A percentile compares a stretch with the other conserved stretches of the same genome.
Conservation (phyloP, 352 stramenopile genomes). For the Globisporangium yorkense region DNA sequence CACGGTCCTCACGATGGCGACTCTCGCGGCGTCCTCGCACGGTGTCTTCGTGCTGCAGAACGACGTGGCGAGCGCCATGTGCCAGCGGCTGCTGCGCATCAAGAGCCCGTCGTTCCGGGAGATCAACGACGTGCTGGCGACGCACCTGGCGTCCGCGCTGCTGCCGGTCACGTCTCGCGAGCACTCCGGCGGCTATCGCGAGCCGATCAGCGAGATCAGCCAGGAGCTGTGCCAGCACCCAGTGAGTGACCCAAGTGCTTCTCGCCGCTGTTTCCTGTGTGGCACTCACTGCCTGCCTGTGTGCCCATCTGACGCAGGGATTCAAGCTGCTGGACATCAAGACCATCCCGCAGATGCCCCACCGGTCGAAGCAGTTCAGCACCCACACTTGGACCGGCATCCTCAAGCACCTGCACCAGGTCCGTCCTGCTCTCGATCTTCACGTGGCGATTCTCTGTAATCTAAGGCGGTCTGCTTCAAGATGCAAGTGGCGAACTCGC, state of each 20-base stretch:
- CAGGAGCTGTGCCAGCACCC: slow-evolving; percentile 52
- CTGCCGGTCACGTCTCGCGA: slow-evolving; percentile 21
- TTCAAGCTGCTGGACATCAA: slow-evolving; percentile 75
- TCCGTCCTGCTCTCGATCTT: slow-evolving; percentile 7
- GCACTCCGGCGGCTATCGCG: slow-evolving; percentile 3
- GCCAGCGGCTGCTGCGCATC: slow-evolving; percentile 46
- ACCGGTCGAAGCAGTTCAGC: slow-evolving; percentile 61
- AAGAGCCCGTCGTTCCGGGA: slow-evolving; percentile 48
- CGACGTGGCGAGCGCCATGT: slow-evolving; percentile 51
- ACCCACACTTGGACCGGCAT: slow-evolving; percentile 70
- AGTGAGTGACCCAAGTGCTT: slow-evolving; percentile 15
- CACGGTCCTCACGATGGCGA: slow-evolving; percentile 80
- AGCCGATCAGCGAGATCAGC: slow-evolving; percentile 34
- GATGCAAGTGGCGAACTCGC: slow-evolving; percentile 63
- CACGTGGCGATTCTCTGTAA: neutral
- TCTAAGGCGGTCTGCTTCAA: slow-evolving; percentile 1
- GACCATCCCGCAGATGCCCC: slow-evolving; percentile 58
- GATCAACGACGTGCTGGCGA: slow-evolving; percentile 59
- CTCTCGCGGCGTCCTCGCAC: slow-evolving; percentile 49
- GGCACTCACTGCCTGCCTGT: neutral
- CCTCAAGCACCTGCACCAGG: slow-evolving; percentile 70
- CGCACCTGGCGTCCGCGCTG: slow-evolving; percentile 51
- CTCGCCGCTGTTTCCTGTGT: neutral
- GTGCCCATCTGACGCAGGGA: slow-evolving; percentile 19
- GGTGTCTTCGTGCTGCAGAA: slow-evolving; percentile 75